Base-by-base conservation (phyloP, 768 basidiomycete species). In the Astraeus odoratus region DNA sequence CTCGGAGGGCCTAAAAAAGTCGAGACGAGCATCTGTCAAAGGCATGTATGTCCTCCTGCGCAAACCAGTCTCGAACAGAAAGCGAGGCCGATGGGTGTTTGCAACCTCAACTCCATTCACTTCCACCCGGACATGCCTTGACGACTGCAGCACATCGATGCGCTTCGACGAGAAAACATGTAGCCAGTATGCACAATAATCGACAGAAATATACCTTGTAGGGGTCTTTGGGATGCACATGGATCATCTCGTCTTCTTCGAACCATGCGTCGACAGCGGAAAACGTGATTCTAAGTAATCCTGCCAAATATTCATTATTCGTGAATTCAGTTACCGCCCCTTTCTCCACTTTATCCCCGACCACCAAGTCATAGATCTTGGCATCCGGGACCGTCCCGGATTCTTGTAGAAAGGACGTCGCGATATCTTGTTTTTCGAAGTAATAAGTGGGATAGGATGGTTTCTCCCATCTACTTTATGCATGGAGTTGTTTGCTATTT, bases 161-260 rank as follows among this genome's bases (percentile, higher is more conserved):
- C 82, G 76, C 81, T 83, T 46, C 26, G n/a, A 12, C 18, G 5
- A 16, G 9, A 27, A 5, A 34, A 5, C 13, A 18, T 47, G 44
- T 46, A 16, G 2, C 24, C 35, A 20, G 24, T 49, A 3, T 18
- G 19, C 38, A 37, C 13, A 38, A 39, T 34, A 18, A 47, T 18
- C 18, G 22, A 33, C 15, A 25, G 8, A 35, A 13, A 47, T 57
- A 34, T 3, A 81, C 81, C 70, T 84, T 83, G 62, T 81, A 84
- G 1, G 81, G 80, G 56, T 84, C 81, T 52, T 77, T 82, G 7
- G 79, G 76, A 48, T 84, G 81, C 2, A 70, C 65, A 46, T 69
- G 77, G 25, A 83, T 71, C 44, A 75, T 59, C 39, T 84, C 80
- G 39, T 82, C 81, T 55, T 83, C 81, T 63, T 83, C 81, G 42